A percentile compares a stretch with the other conserved stretches of the same genome.
phyloP scores from a whole-genome alignment of 1,139 yeast species.

The Blastobotrys raffinosifermentans region DNA sequence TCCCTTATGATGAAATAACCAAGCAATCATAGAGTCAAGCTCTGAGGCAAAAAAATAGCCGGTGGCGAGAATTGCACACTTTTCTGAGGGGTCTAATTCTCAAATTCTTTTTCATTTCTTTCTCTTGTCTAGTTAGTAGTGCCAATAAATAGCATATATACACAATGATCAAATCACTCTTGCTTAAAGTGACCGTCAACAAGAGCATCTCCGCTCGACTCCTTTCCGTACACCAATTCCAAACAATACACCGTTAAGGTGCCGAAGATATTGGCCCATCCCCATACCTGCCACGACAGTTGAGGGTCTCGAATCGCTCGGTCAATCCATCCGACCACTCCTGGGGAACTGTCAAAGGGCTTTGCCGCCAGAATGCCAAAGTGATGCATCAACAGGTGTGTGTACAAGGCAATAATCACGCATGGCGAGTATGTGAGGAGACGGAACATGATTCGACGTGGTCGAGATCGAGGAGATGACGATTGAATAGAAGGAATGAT shows the following conservation, averaged over 20 bases:
- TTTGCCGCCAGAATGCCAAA: conserved; percentile 52
- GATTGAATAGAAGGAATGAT: conserved; percentile 57
- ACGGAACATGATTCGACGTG: conserved; percentile 38
- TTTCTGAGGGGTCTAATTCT: conserved; percentile 4
- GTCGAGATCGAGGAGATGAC: conserved; percentile 17
- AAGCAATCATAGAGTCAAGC: conserved; percentile 30
- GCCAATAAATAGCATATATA: no score
- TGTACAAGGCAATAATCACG: conserved; percentile 87
- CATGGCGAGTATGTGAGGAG: conserved; percentile 90
- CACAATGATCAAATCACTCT: conserved; percentile 12
- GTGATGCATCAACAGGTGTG: conserved; percentile 87
- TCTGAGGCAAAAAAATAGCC: conserved; percentile 19
- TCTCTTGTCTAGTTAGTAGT: no score
- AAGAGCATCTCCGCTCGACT: conserved; percentile 23
- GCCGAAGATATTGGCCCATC: conserved; percentile 85
- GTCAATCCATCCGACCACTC: conserved; percentile 41
- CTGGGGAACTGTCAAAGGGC: conserved; percentile 2
- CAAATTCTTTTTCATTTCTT: neutral
- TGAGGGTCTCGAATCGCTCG: conserved; percentile 39
- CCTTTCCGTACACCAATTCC: conserved; percentile 50
- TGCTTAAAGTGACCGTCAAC: conserved; percentile 32
- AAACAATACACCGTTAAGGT: conserved; percentile 73
- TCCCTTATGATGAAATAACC: conserved; percentile 19
- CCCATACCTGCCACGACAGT: conserved; percentile 80
- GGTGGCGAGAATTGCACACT: conserved; percentile 15